phyloP scores from a whole-genome alignment of 2,329 filamentous ascomycete genomes.

The Xylariaceae sp. region DNA sequence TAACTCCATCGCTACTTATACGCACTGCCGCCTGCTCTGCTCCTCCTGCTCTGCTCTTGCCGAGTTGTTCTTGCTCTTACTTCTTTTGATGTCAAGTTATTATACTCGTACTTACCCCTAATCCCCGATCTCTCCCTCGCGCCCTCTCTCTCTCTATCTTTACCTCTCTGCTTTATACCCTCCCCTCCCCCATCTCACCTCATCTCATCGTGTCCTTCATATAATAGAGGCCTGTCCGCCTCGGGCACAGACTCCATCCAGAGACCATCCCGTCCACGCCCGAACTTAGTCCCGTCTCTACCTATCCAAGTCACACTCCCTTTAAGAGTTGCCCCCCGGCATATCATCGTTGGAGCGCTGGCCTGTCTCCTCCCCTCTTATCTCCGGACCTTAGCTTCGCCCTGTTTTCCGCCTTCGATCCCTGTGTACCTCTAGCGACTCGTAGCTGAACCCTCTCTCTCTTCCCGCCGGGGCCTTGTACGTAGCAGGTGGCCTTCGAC shows the following conservation, averaged over 20 bases:
- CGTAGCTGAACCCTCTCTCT: no score
- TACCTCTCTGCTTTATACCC: slow-evolving; percentile 18
- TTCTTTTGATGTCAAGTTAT: slow-evolving; percentile 24
- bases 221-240: slow-evolving; percentile 11
- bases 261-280: slow-evolving; percentile 9
- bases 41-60: neutral
- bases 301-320: slow-evolving; percentile 1
- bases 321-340: neutral
- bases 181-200: slow-evolving; percentile 21
- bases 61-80: slow-evolving; percentile 4
- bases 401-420: no score
- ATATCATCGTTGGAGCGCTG: slow-evolving; percentile 7
- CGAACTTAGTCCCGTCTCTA: slow-evolving; percentile 8
- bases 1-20: slow-evolving; percentile 22
- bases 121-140: neutral
- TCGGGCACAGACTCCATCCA: slow-evolving; percentile 8
- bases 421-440: no score
- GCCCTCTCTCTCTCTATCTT: neutral
- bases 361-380: slow-evolving; percentile 10
- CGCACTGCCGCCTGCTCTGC: slow-evolving; percentile 8
- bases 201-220: slow-evolving; percentile 17
- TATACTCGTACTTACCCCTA: slow-evolving; percentile 9
- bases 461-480: no score
- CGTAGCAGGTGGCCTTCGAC: neutral
- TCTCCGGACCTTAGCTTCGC: neutral